Percentiles rank a stretch among this genome's conserved stretches.
Evolutionary conservation across 805 yeast species (phyloP).

Genomic region (Myxozyma kluyveri): DNA sequence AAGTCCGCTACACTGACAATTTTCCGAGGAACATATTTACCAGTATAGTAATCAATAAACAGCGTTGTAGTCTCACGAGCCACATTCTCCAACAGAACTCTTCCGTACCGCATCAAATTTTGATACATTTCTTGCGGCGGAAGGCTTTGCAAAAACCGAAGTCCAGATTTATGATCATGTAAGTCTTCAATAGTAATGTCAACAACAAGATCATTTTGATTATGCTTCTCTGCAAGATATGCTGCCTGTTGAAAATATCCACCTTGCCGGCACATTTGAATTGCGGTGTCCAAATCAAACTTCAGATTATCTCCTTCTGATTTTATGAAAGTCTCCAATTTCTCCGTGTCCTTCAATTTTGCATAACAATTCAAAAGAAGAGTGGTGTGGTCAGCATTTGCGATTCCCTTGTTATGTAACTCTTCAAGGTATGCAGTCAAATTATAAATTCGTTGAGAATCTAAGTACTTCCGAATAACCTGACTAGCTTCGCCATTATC

Average conservation of each 20-base stretch:
- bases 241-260: conserved; percentile 67
- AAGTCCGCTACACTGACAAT: conserved; percentile 13
- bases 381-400: conserved; percentile 80
- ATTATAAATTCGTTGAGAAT: conserved; percentile 65
- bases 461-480: conserved; percentile 74
- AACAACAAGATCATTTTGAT: conserved; percentile 71
- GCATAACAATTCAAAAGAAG: conserved; percentile 75
- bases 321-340: conserved; percentile 56
- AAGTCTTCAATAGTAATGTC: conserved; percentile 70
- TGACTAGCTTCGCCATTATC: conserved; percentile 63
- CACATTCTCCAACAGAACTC: conserved; percentile 57
- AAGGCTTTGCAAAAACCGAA: conserved; percentile 64
- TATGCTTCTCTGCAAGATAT: conserved; percentile 62
- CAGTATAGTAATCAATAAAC: conserved; percentile 84
- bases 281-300: conserved; percentile 66
- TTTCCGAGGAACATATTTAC: conserved; percentile 57
- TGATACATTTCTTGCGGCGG: conserved; percentile 74
- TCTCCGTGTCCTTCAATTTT: conserved; percentile 61
- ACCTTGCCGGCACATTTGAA: conserved; percentile 69
- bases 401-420: conserved; percentile 52
- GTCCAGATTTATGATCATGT: conserved; percentile 55
- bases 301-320: conserved; percentile 40
- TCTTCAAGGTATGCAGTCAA: conserved; percentile 63
- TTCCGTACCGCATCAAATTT: conserved; percentile 64
- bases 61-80: conserved; percentile 83